Evolutionary conservation across 495 filamentous ascomycete species (phyloP).

Genomic region (Cercophora sp.): DNA sequence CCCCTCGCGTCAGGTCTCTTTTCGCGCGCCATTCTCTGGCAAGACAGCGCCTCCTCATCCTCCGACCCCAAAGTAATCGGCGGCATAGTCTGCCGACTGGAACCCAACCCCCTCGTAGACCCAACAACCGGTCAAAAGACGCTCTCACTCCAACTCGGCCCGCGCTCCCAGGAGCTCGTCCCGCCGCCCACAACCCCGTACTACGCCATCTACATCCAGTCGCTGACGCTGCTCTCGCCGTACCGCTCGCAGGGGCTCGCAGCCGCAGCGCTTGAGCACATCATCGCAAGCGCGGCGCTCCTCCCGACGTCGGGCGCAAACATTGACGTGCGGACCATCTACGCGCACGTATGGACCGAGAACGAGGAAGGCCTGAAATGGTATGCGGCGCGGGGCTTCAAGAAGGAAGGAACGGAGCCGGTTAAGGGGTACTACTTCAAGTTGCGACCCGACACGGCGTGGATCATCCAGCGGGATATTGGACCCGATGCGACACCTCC

Average conservation of each 20-base stretch:
- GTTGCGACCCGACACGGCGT: slow-evolving; percentile 74
- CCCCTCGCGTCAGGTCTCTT: slow-evolving; percentile 63
- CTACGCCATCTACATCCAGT: slow-evolving; percentile 78
- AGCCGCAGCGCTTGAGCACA: slow-evolving; percentile 59
- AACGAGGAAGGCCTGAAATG: slow-evolving; percentile 83
- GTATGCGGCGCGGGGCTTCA: slow-evolving; percentile 82
- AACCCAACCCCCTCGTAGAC: slow-evolving; percentile 39
- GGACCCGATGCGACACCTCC: slow-evolving; percentile 11
- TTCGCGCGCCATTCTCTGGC: slow-evolving; percentile 69
- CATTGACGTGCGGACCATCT: slow-evolving; percentile 53
- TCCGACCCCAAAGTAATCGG: slow-evolving; percentile 63
- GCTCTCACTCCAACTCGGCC: background rate
- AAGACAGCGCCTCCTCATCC: slow-evolving; percentile 26
- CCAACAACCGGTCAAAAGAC: slow-evolving; percentile 6
- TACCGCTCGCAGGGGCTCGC: slow-evolving; percentile 80
- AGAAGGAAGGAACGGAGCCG: slow-evolving; percentile 42
- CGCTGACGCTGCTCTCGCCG: slow-evolving; percentile 74
- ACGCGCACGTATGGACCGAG: slow-evolving; percentile 92
- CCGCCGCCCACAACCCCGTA: slow-evolving; percentile 21
- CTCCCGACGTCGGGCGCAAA: slow-evolving; percentile 31
- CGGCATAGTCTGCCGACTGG: slow-evolving; percentile 78
- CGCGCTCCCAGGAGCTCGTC: background rate
- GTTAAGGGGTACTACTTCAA: slow-evolving; percentile 79
- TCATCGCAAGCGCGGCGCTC: slow-evolving; percentile 44
- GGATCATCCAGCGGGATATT: slow-evolving; percentile 57